Evolutionary conservation across 1,139 yeast genomes (phyloP), one percentile per base, ranked within the genome.

Genomic region (Pneumocystis sp.): DNA sequence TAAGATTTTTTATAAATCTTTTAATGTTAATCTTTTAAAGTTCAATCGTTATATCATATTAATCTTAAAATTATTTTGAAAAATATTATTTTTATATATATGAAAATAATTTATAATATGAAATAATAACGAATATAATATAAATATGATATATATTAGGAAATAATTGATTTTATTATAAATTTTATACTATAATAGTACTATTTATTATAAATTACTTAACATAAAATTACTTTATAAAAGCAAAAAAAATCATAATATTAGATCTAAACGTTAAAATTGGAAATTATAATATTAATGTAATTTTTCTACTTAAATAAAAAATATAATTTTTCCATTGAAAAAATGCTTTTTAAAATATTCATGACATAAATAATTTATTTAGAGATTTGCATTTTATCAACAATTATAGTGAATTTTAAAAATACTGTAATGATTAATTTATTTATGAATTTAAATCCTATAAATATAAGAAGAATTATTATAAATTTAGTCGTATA

Each of bases 11-110:
- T 5, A 90, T 91, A 73, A 91, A 91, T 72, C 79, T 91, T 69
- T 96, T 97, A 0, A 87, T 91, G 19, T 86, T 95, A 65, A 85
- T 84, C n/a, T 66, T 80, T 97, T 66, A 97, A 97, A 0, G 85
- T 90, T 66, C 75, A 81, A 42, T 88, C 96, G 0, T 75, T 91
- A 72, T 77, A 80, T 64, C 79, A 79, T 65, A 84, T 90, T 3
- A 90, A 87, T 72, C 79, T 89, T 79, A 83, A 76, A 0, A 74
- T 84, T 21, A 80, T 88, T 1, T 73, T 87, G 70, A 76, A 78
- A 59, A 82, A 83, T 62, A 82, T 87, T 25, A 86, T 88, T 45
- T 96, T 96, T 2, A 87, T 91, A 91, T 76, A 82, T 63, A 97
- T 96, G 1, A 79, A 97, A 61, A 90, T 90, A 97, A 85, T 91